phyloP scores from a whole-genome alignment of 2,329 filamentous ascomycete genomes.

The Huntiella decipiens region DNA sequence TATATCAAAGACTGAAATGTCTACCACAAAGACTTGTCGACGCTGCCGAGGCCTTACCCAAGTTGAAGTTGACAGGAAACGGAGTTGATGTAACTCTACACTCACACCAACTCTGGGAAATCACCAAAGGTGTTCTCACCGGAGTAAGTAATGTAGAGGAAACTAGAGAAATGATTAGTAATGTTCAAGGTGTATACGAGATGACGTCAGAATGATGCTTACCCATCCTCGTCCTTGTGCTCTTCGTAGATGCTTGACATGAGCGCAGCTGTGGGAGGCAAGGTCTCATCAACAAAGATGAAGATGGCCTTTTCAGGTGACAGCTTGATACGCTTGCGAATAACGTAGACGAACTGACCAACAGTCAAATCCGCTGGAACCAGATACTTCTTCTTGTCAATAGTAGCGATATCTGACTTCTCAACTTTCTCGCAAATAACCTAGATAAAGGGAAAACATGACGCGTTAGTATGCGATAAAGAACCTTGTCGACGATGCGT shows the following conservation, averaged over 20 bases:
- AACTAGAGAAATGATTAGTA: conserved; percentile 28
- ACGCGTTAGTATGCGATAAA: not conserved
- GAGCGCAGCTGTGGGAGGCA: conserved; percentile 86
- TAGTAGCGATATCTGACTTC: conserved; percentile 97
- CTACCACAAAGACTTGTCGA: no score
- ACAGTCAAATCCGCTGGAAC: conserved; percentile 95
- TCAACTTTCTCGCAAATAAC: conserved; percentile 99
- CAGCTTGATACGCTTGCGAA: conserved; percentile 99
- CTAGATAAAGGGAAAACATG: conserved; percentile 25
- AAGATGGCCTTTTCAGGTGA: conserved; percentile 99
- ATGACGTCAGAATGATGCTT: conserved; percentile 16
- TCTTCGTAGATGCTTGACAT: conserved; percentile 99
- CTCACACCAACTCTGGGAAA: conserved; percentile 22
- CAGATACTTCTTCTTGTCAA: conserved; percentile 99
- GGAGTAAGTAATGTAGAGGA: conserved; percentile 98
- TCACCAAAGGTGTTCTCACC: conserved; percentile 95
- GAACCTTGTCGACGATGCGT: not conserved
- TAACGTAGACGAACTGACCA: conserved; percentile 98
- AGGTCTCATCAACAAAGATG: conserved; percentile 98
- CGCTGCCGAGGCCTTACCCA: no score
- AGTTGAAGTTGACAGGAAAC: no score
- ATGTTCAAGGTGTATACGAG: not conserved
- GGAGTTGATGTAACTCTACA: not conserved
- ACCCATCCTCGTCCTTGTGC: conserved; percentile 74
- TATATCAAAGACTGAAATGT: not conserved